Percentiles rank a stretch among this genome's conserved stretches.
phyloP scores from a whole-genome alignment of 345 rosid genomes.

The Anastatica hierochuntica region DNA sequence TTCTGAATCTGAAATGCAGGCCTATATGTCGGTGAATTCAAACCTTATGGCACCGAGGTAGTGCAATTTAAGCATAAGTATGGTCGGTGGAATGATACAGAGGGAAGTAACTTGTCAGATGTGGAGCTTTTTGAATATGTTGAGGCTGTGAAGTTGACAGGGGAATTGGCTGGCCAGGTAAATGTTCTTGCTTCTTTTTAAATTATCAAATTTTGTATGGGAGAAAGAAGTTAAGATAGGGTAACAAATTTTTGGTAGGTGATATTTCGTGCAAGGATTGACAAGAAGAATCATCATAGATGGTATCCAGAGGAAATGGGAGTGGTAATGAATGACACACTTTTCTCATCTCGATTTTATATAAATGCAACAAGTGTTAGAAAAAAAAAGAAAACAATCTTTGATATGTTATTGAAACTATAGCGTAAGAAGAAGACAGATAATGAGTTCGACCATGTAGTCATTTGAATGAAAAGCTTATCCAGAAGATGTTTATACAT shows the following conservation, averaged over 20 bases:
- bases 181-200: background rate
- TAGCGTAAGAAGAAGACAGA: conserved; percentile 1
- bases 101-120: conserved; percentile 42
- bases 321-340: conserved; percentile 65
- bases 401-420: background rate
- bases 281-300: conserved; percentile 52
- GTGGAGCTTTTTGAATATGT: conserved; percentile 86
- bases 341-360: conserved; percentile 19
- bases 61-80: conserved; percentile 84
- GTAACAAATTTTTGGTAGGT: conserved; percentile 40
- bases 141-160: conserved; percentile 96
- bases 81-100: conserved; percentile 70
- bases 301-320: conserved; percentile 79
- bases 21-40: conserved; percentile 86
- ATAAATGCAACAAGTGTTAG: background rate
- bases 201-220: no score
- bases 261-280: conserved; percentile 95
- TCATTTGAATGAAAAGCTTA: no score
- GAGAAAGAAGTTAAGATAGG: background rate
- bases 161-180: conserved; percentile 98
- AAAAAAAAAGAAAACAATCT: background rate
- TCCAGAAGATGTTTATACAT: conserved; percentile 6
- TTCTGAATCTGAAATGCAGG: conserved; percentile 40
- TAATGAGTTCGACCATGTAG: no score
- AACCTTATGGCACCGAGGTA: conserved; percentile 89